phyloP scores from a whole-genome alignment of 805 yeast genomes.

The Zygotorulaspora sp. region DNA sequence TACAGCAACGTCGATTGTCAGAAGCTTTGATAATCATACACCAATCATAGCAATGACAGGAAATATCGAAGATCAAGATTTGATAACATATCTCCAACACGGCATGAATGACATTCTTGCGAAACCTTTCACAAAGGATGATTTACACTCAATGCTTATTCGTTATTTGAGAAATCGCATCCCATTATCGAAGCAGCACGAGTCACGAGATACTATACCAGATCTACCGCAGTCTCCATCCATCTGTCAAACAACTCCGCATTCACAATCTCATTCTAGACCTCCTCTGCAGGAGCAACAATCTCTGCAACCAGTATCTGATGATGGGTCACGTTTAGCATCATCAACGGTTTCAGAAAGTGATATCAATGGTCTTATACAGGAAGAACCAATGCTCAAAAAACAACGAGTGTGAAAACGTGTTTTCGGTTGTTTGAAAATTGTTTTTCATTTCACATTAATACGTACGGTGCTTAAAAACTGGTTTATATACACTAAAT shows the following conservation, averaged over 20 bases:
- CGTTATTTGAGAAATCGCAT: slow-evolving; percentile 58
- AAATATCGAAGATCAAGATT: slow-evolving; percentile 75
- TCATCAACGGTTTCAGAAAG: slow-evolving; percentile 14
- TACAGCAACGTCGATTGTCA: slow-evolving; percentile 82
- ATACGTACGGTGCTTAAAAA: neutral
- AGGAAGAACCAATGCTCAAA: slow-evolving; percentile 17
- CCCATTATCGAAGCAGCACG: slow-evolving; percentile 35
- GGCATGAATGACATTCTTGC: slow-evolving; percentile 93
- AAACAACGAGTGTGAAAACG: slow-evolving; percentile 14
- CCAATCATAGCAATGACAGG: slow-evolving; percentile 96
- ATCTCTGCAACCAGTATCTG: slow-evolving; percentile 7
- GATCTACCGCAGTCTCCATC: slow-evolving; percentile 9
- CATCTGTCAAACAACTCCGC: slow-evolving; percentile 9
- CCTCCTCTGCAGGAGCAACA: slow-evolving; percentile 10
- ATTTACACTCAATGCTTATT: slow-evolving; percentile 69
- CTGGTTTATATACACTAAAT: neutral
- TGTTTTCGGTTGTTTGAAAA: neutral
- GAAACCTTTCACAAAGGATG: slow-evolving; percentile 89
- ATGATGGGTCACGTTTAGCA: slow-evolving; percentile 10
- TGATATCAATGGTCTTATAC: slow-evolving; percentile 14
- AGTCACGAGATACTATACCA: slow-evolving; percentile 6
- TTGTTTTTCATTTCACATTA: slow-evolving; percentile 1
- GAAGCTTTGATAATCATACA: slow-evolving; percentile 76
- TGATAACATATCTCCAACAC: slow-evolving; percentile 72
- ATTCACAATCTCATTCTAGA: slow-evolving; percentile 10